phyloP scores from a whole-genome alignment of 441 rosid genomes.

The Gossypium davidsonii region DNA sequence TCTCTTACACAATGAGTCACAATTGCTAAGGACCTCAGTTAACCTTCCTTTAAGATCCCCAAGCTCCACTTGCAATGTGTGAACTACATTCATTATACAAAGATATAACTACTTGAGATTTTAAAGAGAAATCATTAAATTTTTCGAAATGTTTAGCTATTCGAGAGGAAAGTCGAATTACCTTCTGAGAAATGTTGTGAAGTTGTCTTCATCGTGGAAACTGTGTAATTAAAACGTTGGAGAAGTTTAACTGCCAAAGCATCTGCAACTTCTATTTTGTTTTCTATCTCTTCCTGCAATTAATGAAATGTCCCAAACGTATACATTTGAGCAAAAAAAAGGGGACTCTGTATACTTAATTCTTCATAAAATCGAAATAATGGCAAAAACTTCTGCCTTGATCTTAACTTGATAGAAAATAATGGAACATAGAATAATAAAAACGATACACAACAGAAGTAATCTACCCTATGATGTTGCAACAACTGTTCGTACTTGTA shows the following conservation, averaged over 20 bases:
- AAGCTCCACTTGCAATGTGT: conserved; percentile 76
- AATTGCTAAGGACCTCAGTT: conserved; percentile 77
- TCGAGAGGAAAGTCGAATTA: conserved; percentile 19
- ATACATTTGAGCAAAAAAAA: conserved; percentile 1
- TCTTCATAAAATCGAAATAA: conserved; percentile 8
- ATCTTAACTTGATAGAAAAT: conserved; percentile 10
- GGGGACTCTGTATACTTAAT: neutral
- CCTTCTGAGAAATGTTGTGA: conserved; percentile 82
- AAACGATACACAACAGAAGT: neutral
- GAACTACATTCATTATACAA: conserved; percentile 44
- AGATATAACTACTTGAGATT: neutral
- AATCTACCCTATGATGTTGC: neutral
- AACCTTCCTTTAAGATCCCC: conserved; percentile 87
- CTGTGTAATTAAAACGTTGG: conserved; percentile 69
- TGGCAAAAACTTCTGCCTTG: neutral
- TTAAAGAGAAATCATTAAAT: neutral
- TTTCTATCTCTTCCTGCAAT: conserved; percentile 79
- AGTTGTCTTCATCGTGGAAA: conserved; percentile 67
- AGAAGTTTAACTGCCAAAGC: conserved; percentile 82
- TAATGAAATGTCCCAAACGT: conserved; percentile 15
- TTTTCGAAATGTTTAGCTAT: neutral
- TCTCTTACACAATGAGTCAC: conserved; percentile 23
- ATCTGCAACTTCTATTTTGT: conserved; percentile 89
- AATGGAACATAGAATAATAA: neutral
- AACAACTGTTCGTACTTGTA: neutral